Evolutionary conservation across 2,329 filamentous ascomycete genomes (phyloP), one percentile per base, ranked within the genome.

Genomic region (Pseudogymnoascus pannorum): DNA sequence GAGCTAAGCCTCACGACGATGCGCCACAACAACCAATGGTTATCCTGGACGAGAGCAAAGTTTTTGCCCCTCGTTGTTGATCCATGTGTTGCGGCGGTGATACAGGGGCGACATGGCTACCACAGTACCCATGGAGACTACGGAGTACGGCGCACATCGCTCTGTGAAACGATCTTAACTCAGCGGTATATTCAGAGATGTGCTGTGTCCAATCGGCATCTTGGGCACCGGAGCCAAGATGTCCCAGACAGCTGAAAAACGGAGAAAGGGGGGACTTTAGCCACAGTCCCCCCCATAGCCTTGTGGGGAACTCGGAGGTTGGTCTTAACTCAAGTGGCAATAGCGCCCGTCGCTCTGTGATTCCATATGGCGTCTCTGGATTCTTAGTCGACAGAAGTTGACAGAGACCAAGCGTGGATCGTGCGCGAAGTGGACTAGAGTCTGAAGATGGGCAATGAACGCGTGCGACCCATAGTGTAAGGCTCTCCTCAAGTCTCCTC

Each of bases 161-260:
- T 16, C 48, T 54, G 48, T 54, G 48, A 54, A 54, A 54, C 48
- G 48, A 54, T 54, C 48, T 54, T 20, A 54, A 54, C 48, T 16
- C 48, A 54, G 26, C 26, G 26, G 48, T 54, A 54, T 31, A 12
- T 31, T 54, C 48, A 54, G 26, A 31, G 6, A 16, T 18, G 26
- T n/a, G 5, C 26, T 18, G 48, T 54, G 48, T n/a, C 48, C 48
- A 54, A 54, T 54, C n/a, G 16, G 3, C 9, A 14, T 54, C 48
- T 20, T 54, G 48, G n/a, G 16, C 26, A 11, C 48, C 14, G n/a
- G 48, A 8, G 44, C 48, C 48, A 54, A 54, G 8, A 3, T 31
- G 26, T 54, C 26, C 26, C 48, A 54, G 48, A 54, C 48, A 54
- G 48, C 48, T 54, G 48, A 54, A 54, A 54, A 54, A 20, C 48